These are phyloP conservation scores for Davidsoniella virescens DNA, from an alignment of 2,329 filamentous ascomycete species.

Conservation along the genomic window DNA sequence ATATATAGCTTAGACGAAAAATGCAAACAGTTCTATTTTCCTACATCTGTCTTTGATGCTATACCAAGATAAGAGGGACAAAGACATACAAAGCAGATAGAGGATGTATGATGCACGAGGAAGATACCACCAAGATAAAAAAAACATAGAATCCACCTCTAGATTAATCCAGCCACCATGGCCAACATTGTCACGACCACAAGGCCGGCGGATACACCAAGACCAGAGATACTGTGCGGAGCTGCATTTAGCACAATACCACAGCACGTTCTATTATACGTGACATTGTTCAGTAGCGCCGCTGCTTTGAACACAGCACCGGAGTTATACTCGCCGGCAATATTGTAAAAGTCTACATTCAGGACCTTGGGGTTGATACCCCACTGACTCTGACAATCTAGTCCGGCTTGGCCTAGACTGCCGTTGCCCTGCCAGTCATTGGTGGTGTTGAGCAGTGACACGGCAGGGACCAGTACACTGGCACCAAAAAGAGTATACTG, in stretches of 20 bases:
- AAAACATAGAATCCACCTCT: too few relatives aligned
- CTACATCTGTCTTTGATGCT: too few relatives aligned
- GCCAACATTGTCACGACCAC: not conserved
- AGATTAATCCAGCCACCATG: not conserved
- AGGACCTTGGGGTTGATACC: conserved; percentile 57
- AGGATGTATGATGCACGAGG: too few relatives aligned
- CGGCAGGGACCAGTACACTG: conserved; percentile 54
- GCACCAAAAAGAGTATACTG: conserved; percentile 51
- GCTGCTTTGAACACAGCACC: conserved; percentile 67
- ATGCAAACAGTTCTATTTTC: too few relatives aligned
- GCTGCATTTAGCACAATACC: conserved; percentile 23
- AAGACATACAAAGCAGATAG: too few relatives aligned
- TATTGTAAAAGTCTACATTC: conserved; percentile 74
- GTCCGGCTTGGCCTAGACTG: conserved; percentile 46
- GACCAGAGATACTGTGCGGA: not conserved
- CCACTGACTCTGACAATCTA: conserved; percentile 49
- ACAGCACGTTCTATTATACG: conserved; percentile 45
- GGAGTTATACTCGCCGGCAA: conserved; percentile 32
- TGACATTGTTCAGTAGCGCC: conserved; percentile 54
- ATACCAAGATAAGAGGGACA: too few relatives aligned
- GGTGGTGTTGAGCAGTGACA: conserved; percentile 51
- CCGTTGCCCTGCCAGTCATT: conserved; percentile 51
- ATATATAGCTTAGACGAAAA: too few relatives aligned
- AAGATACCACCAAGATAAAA: too few relatives aligned
- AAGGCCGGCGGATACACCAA: not conserved